phyloP scores from a whole-genome alignment of 1,139 yeast species.

The Sugiyamaella paludigena region DNA sequence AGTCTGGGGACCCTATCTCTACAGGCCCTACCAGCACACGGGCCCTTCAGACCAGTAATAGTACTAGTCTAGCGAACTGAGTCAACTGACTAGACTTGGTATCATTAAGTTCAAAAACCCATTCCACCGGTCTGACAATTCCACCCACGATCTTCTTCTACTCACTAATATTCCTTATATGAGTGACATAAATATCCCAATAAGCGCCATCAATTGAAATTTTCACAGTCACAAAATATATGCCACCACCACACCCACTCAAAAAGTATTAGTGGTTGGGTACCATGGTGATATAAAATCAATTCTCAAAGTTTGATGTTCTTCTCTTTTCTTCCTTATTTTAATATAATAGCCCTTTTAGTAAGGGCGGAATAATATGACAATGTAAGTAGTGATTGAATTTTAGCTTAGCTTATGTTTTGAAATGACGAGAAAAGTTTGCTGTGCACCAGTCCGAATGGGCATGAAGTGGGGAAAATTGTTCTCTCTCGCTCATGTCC shows the following conservation, averaged over 20 bases:
- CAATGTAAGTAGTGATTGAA: not conserved
- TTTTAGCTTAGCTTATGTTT: too few species aligned
- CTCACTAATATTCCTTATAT: not conserved
- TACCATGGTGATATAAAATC: not conserved
- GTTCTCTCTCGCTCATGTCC: slow-evolving; percentile 26
- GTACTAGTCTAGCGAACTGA: too few species aligned
- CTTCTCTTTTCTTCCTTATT: too few species aligned
- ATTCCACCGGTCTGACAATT: not conserved
- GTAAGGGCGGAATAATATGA: not conserved
- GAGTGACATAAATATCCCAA: not conserved
- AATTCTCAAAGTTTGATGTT: not conserved
- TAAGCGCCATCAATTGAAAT: not conserved
- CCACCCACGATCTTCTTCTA: too few species aligned
- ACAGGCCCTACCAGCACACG: too few species aligned
- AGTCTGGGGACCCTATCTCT: too few species aligned
- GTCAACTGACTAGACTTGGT: too few species aligned
- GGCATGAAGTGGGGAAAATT: slow-evolving; percentile 20
- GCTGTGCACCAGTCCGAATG: slow-evolving; percentile 37
- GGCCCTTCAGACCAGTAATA: too few species aligned
- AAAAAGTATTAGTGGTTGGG: not conserved
- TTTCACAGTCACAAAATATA: not conserved
- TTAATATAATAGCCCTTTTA: not conserved
- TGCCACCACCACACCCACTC: not conserved
- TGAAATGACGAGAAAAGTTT: slow-evolving; percentile 26
- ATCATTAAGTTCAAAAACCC: too few species aligned